These are phyloP conservation scores for Zymoseptoria brevis DNA, from an alignment of 2,329 filamentous ascomycete species.

Conservation along the genomic window DNA sequence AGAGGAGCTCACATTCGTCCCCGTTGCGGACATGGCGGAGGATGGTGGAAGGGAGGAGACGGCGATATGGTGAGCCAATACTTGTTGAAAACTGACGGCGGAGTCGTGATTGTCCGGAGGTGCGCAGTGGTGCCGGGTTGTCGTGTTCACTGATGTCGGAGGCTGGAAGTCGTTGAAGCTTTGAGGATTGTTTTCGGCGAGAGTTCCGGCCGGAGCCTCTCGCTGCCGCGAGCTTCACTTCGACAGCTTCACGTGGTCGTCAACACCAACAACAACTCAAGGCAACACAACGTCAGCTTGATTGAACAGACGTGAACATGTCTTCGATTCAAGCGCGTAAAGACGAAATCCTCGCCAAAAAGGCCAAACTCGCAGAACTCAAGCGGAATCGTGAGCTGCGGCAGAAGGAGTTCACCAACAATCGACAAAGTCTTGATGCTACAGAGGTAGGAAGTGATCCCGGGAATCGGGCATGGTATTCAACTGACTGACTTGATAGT, in stretches of 20 bases:
- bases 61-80: background rate
- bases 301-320: constrained; percentile 13
- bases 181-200: background rate
- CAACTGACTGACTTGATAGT: constrained; percentile 37
- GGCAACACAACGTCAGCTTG: background rate
- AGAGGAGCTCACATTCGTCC: constrained; percentile 45
- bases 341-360: constrained; percentile 95
- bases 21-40: constrained; percentile 38
- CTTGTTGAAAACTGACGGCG: background rate
- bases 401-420: constrained; percentile 64
- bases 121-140: background rate
- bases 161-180: background rate
- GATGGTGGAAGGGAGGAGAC: constrained; percentile 3
- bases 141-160: background rate
- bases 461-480: background rate
- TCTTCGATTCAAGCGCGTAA: constrained; percentile 58
- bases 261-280: background rate
- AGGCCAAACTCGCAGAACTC: constrained; percentile 91
- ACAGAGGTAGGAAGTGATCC: constrained; percentile 54
- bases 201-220: too few species aligned
- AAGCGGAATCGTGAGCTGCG: constrained; percentile 84
- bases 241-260: background rate
- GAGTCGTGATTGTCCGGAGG: background rate
- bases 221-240: background rate
- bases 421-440: constrained; percentile 58